A percentile compares a stretch with the other conserved stretches of the same genome.
These are phyloP conservation scores for Boletus subcaerulescens DNA, from an alignment of 768 basidiomycete species.

Conservation along the genomic window DNA sequence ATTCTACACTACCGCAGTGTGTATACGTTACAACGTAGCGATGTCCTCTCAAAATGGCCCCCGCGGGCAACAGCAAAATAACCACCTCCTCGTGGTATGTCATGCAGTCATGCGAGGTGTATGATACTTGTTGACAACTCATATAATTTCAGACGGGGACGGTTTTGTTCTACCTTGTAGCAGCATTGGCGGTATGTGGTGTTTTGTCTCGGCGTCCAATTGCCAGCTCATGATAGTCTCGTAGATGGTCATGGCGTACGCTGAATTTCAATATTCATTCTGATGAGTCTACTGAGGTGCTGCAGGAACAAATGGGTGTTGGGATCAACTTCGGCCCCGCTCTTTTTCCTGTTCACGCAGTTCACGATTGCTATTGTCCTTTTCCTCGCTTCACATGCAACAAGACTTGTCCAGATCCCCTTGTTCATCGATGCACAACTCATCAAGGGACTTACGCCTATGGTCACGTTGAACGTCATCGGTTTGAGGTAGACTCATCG, in stretches of 20 bases:
- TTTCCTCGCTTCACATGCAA: constrained; percentile 59
- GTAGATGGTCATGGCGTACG: constrained; percentile 90
- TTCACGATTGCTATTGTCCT: constrained; percentile 76
- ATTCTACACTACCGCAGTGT: neutral
- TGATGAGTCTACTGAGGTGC: constrained; percentile 10
- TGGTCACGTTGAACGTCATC: constrained; percentile 74
- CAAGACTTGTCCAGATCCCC: constrained; percentile 66
- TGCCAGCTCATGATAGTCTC: neutral
- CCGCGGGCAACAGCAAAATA: constrained; percentile 31
- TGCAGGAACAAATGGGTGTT: constrained; percentile 90
- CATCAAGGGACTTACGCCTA: constrained; percentile 71
- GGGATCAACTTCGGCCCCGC: constrained; percentile 64
- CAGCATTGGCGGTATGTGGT: constrained; percentile 74
- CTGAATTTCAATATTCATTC: constrained; percentile 20
- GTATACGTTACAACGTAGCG: neutral
- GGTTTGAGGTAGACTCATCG: constrained; percentile 67
- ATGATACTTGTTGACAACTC: constrained; percentile 1
- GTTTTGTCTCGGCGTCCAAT: neutral
- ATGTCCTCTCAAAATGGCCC: constrained; percentile 30
- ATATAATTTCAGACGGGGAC: constrained; percentile 54
- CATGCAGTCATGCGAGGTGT: constrained; percentile 7
- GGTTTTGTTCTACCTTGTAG: constrained; percentile 85
- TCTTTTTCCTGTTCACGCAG: constrained; percentile 86
- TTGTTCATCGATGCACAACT: constrained; percentile 61
- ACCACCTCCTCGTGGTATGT: constrained; percentile 33